Percentiles rank a stretch among this genome's conserved stretches.
Conservation (phyloP, 768 basidiomycete genomes). For the Boletus insuetus region DNA sequence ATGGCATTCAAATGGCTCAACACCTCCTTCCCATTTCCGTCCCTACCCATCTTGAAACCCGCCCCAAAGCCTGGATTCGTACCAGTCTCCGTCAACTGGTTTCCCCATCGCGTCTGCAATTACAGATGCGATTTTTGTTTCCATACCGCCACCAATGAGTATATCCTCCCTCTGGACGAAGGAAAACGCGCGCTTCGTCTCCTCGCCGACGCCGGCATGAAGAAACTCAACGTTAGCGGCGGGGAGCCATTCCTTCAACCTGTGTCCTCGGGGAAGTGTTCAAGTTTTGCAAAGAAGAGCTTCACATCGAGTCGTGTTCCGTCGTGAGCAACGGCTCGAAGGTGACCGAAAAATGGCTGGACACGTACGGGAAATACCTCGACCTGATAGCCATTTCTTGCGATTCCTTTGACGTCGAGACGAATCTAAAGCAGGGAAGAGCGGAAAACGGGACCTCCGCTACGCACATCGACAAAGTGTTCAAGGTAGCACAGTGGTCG, state of each 20-base stretch:
- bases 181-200: slow-evolving; percentile 34
- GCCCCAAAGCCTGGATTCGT: slow-evolving; percentile 3
- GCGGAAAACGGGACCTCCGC: slow-evolving; percentile 31
- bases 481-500: slow-evolving; percentile 36
- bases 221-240: slow-evolving; percentile 37
- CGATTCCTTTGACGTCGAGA: slow-evolving; percentile 37
- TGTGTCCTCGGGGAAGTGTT: slow-evolving; percentile 37
- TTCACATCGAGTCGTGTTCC: slow-evolving; percentile 34
- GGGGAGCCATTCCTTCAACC: slow-evolving; percentile 40
- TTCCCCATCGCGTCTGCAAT: slow-evolving; percentile 30
- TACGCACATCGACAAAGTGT: slow-evolving; percentile 34
- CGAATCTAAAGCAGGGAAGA: slow-evolving; percentile 34
- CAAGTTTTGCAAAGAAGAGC: slow-evolving; percentile 37
- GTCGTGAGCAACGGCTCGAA: slow-evolving; percentile 38
- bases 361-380: slow-evolving; percentile 37
- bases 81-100: slow-evolving; percentile 29
- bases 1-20: slow-evolving; percentile 6
- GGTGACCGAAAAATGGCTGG: slow-evolving; percentile 42
- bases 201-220: slow-evolving; percentile 34
- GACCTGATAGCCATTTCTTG: slow-evolving; percentile 44
- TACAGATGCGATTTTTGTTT: slow-evolving; percentile 42
- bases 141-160: slow-evolving; percentile 36
- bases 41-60: not conserved
- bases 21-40: not conserved
- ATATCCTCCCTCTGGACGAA: slow-evolving; percentile 35